Evolutionary conservation across 1,139 yeast genomes (phyloP).

Genomic region (Blastobotrys indianensis): DNA sequence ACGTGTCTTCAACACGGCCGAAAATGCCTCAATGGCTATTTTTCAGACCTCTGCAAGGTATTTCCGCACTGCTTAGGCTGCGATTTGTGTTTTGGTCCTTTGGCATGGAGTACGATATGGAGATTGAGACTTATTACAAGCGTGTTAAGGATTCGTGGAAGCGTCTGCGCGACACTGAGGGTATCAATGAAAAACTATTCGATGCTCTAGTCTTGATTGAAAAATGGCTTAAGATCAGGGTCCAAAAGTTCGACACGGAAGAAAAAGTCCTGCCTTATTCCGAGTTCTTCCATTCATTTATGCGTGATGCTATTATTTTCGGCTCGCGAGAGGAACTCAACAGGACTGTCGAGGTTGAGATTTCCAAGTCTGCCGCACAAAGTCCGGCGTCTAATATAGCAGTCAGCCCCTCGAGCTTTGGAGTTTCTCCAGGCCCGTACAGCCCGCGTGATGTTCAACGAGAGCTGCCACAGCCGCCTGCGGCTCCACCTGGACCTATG

Average conservation of each 20-base stretch:
- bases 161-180: not conserved
- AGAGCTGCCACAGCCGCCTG: too few species aligned
- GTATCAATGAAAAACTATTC: conserved; percentile 1
- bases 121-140: conserved; percentile 3
- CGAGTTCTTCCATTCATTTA: not conserved
- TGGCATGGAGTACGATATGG: conserved; percentile 1
- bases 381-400: too few species aligned
- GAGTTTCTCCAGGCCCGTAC: too few species aligned
- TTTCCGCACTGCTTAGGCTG: conserved; percentile 5
- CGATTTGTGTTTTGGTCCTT: conserved; percentile 7
- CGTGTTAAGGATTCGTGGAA: conserved; percentile 6
- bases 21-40: conserved; percentile 9
- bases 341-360: not conserved
- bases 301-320: conserved; percentile 1
- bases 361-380: too few species aligned
- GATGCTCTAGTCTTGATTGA: conserved; percentile 2
- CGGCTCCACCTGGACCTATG: too few species aligned
- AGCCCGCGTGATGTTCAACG: too few species aligned
- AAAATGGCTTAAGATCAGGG: conserved; percentile 3
- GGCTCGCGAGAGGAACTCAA: conserved; percentile 7
- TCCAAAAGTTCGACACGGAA: not conserved
- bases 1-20: not conserved
- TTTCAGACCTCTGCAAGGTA: conserved; percentile 5
- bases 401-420: too few species aligned
- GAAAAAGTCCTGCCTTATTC: not conserved